These are phyloP conservation scores for Clavariopsis aquatica DNA, from an alignment of 495 filamentous ascomycete species.

Conservation along the genomic window DNA sequence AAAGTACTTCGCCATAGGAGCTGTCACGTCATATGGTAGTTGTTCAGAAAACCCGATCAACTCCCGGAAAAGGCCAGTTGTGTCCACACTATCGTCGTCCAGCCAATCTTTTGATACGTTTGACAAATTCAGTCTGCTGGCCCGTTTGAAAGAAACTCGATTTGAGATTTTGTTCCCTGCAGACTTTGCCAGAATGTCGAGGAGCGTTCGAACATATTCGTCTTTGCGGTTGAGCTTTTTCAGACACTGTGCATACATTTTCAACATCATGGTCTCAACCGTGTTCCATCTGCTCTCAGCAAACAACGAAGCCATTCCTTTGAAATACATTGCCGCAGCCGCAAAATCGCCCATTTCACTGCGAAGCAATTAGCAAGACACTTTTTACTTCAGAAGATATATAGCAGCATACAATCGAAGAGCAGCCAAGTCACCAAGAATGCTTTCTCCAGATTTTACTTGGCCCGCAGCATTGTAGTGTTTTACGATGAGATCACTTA, in stretches of 20 bases:
- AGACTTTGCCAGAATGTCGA: slow-evolving; percentile 73
- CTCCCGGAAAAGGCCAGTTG: slow-evolving; percentile 63
- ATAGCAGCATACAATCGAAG: slow-evolving; percentile 65
- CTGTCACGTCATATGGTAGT: slow-evolving; percentile 64
- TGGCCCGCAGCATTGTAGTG: slow-evolving; percentile 73
- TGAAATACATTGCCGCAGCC: slow-evolving; percentile 76
- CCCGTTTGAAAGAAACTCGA: slow-evolving; percentile 6
- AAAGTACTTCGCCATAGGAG: slow-evolving; percentile 74
- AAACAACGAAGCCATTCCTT: slow-evolving; percentile 79
- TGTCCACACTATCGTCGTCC: slow-evolving; percentile 59
- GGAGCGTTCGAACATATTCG: slow-evolving; percentile 74
- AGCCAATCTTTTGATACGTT: slow-evolving; percentile 42
- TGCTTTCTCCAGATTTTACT: slow-evolving; percentile 69
- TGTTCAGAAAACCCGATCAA: slow-evolving; percentile 63
- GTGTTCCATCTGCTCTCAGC: slow-evolving; percentile 76
- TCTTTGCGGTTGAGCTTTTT: slow-evolving; percentile 72
- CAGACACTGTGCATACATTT: slow-evolving; percentile 82
- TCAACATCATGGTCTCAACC: slow-evolving; percentile 77
- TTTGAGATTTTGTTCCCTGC: slow-evolving; percentile 54
- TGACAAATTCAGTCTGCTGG: slow-evolving; percentile 9
- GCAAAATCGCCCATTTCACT: slow-evolving; percentile 68
- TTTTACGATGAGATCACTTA: slow-evolving; percentile 52
- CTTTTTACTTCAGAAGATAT: background rate
- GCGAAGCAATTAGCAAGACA: slow-evolving; percentile 4
- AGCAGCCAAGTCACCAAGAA: slow-evolving; percentile 82